Conservation (phyloP, 306 rosid species). For the Fragaria iinumae region DNA sequence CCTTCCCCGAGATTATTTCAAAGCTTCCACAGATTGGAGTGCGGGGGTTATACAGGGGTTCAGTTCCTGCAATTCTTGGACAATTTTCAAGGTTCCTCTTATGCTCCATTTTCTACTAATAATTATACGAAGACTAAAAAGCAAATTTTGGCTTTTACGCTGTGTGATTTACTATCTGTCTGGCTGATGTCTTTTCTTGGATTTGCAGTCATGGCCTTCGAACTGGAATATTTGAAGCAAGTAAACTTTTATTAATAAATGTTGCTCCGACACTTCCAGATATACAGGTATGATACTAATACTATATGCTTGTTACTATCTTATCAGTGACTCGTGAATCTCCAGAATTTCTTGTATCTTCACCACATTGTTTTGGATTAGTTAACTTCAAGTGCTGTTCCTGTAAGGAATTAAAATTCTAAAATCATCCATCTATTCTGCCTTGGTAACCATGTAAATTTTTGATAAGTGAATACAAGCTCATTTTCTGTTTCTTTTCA, state of each 20-base stretch:
- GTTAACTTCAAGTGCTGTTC: not conserved
- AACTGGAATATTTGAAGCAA: conserved; percentile 97
- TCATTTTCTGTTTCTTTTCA: not conserved
- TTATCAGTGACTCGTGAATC: not conserved
- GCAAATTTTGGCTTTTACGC: conserved; percentile 13
- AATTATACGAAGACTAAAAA: not conserved
- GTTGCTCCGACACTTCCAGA: conserved; percentile 90
- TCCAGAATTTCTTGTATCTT: conserved; percentile 15
- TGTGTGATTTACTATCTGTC: conserved; percentile 15
- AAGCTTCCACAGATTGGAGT: conserved; percentile 92
- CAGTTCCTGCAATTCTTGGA: conserved; percentile 97
- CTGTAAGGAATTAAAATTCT: not conserved
- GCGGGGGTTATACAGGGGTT: conserved; percentile 86
- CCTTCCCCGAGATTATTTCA: conserved; percentile 93
- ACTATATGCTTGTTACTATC: conserved; percentile 3
- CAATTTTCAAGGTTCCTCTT: conserved; percentile 88
- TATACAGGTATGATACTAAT: conserved; percentile 61
- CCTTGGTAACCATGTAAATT: not conserved
- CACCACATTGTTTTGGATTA: not conserved
- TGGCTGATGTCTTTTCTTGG: conserved; percentile 39
- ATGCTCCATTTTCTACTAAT: conserved; percentile 13
- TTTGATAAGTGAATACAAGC: not conserved
- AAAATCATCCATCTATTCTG: not conserved
- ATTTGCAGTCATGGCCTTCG: conserved; percentile 92
- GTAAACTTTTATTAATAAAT: conserved; percentile 77